These are phyloP conservation scores for Blastobotrys indianensis DNA, from an alignment of 1,139 yeast species.

Conservation along the genomic window DNA sequence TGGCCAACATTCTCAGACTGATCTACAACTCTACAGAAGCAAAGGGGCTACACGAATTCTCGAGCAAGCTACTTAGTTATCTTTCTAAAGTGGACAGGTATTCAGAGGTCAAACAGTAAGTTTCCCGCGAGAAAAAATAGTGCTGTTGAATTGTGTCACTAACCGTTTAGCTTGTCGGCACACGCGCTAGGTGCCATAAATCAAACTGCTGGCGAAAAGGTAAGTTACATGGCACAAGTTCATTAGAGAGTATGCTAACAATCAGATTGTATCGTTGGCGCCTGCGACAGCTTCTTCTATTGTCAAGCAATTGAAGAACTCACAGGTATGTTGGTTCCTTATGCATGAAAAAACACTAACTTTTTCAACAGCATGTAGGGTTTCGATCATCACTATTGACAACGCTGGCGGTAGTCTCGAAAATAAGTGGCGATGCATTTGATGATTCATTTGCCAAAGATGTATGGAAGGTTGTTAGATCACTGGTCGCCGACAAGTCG, in stretches of 20 bases:
- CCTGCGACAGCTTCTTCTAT: conserved; percentile 30
- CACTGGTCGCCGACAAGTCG: conserved; percentile 28
- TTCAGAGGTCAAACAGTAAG: conserved; percentile 27
- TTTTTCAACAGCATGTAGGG: conserved; percentile 26
- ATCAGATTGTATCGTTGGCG: conserved; percentile 30
- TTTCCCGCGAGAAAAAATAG: conserved; percentile 2
- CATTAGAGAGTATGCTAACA: neutral
- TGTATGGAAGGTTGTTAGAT: conserved; percentile 30
- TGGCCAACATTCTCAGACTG: conserved; percentile 21
- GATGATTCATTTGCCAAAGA: conserved; percentile 33
- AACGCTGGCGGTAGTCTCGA: conserved; percentile 23
- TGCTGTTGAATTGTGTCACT: neutral
- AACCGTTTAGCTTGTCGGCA: conserved; percentile 21
- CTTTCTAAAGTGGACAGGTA: conserved; percentile 30
- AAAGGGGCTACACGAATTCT: conserved; percentile 29
- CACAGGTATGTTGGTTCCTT: conserved; percentile 21
- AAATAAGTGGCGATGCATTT: conserved; percentile 29
- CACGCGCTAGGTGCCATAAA: conserved; percentile 24
- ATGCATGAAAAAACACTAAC: neutral
- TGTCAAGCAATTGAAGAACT: conserved; percentile 25
- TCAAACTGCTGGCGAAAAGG: conserved; percentile 14
- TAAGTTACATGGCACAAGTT: too few relatives aligned
- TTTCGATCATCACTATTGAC: conserved; percentile 24
- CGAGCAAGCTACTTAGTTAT: conserved; percentile 24
- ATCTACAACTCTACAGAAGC: conserved; percentile 16